Evolutionary conservation across 1,284 basidiomycete species (phyloP), one percentile per base, ranked within the genome.

Genomic region (Mycena citricolor): DNA sequence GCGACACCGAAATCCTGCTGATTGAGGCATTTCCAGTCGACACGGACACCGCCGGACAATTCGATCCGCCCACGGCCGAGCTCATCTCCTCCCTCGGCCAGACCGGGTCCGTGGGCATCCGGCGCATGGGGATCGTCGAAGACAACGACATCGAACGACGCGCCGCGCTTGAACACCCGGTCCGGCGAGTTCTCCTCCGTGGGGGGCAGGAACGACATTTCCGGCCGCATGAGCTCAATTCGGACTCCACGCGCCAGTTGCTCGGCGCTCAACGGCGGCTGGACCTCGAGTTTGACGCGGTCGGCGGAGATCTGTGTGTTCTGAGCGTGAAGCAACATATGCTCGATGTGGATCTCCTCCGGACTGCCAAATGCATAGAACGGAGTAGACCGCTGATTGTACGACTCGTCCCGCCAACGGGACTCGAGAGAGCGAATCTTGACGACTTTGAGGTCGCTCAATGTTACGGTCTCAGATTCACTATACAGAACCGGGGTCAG

Each of bases 291-390:
- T n/a, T n/a, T n/a, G n/a, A n/a, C n/a, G n/a, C n/a, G n/a, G 21
- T 58, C 60, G 5, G 68, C 56, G 11, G 55, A 56, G 12, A 73
- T 52, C 51, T 72, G 71, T n/a, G 61, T 59, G 47, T 73, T 74
- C 17, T 69, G 69, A 3, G 65, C 61, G 12, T 52, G 53, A 19
- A 68, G 50, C 20, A 71, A 62, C 32, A 65, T 55, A 50, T 73
- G 71, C 26, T 71, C 70, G 39, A 73, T 59, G 56, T 71, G 65
- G 32, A 44, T 44, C 35, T 69, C 56, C 13, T 51, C 39, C 6
- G 30, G 24, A 2, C 60, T 62, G 13, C 70, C 68, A 47, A 68
- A 74, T 14, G 73, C 54, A 53, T 69, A 71, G 60, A 74, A 74
- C 13, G 68, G 69, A 54, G 66, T 68, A 20, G 37, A 37, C 21